Base-by-base conservation (phyloP, 495 filamentous ascomycete genomes). In the Podospora didyma region DNA sequence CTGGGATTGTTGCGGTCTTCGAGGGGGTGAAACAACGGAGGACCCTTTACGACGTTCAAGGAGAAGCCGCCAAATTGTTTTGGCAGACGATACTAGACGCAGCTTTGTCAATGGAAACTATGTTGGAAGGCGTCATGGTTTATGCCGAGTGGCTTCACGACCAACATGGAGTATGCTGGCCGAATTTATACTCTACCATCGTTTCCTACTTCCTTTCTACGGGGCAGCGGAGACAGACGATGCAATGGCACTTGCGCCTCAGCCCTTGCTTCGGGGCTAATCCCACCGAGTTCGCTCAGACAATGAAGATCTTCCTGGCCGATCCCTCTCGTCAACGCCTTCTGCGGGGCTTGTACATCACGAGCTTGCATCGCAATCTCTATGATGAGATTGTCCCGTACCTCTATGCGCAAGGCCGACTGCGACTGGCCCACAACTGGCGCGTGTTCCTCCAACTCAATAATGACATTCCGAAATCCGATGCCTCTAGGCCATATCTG, bases 341-440 rank as follows among this genome's bases (percentile, higher is more conserved):
- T 1, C 64, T 80, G 7, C 61, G 66, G 62, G 56, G 71, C 49
- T 49, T 88, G 70, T 76, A 84, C 70, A 56, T 64, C 47, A n/a
- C 79, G 75, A 68, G 83, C 71, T 62, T 67, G 31, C 61, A 80
- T 63, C 80, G 79, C 50, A 68, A 76, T 26, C 68, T 89, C 2
- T 92, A 92, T 63, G 80, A 82, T 24, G 69, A 67, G 4, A 62
- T 87, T 21, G 77, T 95, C 11, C 76, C 81, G 7, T 69, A 68
- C n/a, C 69, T 90, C 1, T 78, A 81, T 56, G 59, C 70, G 5
- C 57, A 73, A 16, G 80, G 80, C 3, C 63, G 74, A 34, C 76
- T 75, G 19, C 62, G 74, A 2, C 56, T 81, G 16, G 86, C 85
- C 20, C 63, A 77, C 6, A 70, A 69, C 14, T 90, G 88, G 86